These are phyloP conservation scores for Elongisporangium undulatum DNA, from an alignment of 352 stramenopile species.

Conservation along the genomic window DNA sequence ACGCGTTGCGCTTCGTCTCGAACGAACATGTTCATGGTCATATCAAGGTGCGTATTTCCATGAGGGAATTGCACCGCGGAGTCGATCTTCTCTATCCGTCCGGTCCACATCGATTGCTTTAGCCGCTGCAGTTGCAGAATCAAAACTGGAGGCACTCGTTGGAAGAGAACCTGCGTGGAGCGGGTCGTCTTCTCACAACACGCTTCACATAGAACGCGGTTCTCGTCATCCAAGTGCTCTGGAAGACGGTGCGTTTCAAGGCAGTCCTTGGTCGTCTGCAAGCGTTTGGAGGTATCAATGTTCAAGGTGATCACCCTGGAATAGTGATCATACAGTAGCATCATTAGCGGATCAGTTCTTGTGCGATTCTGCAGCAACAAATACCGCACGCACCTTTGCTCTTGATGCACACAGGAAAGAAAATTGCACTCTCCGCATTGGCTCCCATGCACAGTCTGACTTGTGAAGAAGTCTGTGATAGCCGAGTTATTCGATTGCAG, in stretches of 20 bases:
- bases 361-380: not conserved
- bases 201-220: constrained; percentile 66
- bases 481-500: constrained; percentile 55
- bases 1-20: constrained; percentile 32
- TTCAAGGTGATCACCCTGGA: constrained; percentile 58
- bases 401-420: constrained; percentile 69
- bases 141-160: constrained; percentile 45
- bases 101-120: constrained; percentile 29
- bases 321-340: not conserved
- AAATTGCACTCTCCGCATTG: constrained; percentile 71
- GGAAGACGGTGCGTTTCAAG: constrained; percentile 45
- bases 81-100: constrained; percentile 45
- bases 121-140: constrained; percentile 74
- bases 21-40: constrained; percentile 67
- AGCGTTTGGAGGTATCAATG: constrained; percentile 29
- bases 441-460: constrained; percentile 73
- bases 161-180: constrained; percentile 65
- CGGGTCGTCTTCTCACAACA: constrained; percentile 72
- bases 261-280: constrained; percentile 46
- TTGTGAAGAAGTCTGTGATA: constrained; percentile 65
- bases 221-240: constrained; percentile 58
- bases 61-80: constrained; percentile 56
- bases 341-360: not conserved
- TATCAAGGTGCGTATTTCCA: constrained; percentile 36
- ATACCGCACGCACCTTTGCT: constrained; percentile 21